Percentiles rank a stretch among this genome's conserved stretches.
These are phyloP conservation scores for Aegilops speltoides DNA, from an alignment of 176 grass and related monocot genomes.

Conservation along the genomic window DNA sequence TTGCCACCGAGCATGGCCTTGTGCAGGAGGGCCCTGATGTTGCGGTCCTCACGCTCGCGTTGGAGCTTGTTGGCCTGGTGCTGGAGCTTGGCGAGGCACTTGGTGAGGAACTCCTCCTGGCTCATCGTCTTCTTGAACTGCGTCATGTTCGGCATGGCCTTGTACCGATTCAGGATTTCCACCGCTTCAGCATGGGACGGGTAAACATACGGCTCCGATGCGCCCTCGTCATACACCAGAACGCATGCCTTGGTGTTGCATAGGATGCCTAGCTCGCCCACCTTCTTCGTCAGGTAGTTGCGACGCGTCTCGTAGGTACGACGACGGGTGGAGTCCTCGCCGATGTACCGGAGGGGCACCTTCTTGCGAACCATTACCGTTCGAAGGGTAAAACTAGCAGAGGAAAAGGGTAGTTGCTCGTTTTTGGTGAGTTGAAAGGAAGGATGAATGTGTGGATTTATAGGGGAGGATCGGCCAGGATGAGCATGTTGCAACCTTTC, in stretches of 20 bases:
- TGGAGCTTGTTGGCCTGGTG: background rate
- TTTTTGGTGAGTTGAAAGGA: background rate
- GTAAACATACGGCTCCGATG: conserved; percentile 18
- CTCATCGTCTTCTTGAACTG: conserved; percentile 26
- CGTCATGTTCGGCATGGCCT: conserved; percentile 9
- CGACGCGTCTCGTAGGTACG: conserved; percentile 26
- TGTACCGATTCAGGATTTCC: background rate
- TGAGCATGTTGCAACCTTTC: background rate
- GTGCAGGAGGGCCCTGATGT: conserved; percentile 7
- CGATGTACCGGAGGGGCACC: conserved; percentile 28
- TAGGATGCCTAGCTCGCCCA: background rate
- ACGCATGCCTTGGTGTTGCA: conserved; percentile 20
- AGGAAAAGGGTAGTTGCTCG: background rate
- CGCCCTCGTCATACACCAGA: conserved; percentile 24
- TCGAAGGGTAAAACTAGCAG: background rate
- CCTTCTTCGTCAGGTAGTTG: conserved; percentile 37
- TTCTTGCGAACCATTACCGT: conserved; percentile 38
- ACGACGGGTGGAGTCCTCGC: background rate
- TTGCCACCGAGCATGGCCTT: background rate
- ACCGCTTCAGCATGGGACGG: background rate
- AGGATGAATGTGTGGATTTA: background rate
- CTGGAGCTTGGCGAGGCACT: conserved; percentile 15
- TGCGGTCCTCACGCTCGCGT: background rate
- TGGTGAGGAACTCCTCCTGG: conserved; percentile 27
- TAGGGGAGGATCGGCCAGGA: background rate